Base-by-base conservation (phyloP, 345 rosid genomes). In the Triadica sebifera region DNA sequence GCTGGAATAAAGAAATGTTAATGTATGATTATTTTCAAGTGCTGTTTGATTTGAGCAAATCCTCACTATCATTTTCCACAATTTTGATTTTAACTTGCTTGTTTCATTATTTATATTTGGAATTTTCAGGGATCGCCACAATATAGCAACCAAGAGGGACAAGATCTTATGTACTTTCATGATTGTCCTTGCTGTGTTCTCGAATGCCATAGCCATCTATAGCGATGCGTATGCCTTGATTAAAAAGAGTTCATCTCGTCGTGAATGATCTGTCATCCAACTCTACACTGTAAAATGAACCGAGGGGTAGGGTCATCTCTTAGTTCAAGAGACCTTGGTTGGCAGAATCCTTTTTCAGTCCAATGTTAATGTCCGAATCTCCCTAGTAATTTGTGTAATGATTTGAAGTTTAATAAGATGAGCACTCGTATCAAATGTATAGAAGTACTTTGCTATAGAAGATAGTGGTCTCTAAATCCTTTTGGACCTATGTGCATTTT, bases 121-220 rank as follows among this genome's bases (percentile, higher is more conserved):
- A 38, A 13, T 71, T 64, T 82, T 60, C 89, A 93, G 99, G 89
- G 89, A 95, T 80, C 88, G 77, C 12, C 94, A 89, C 81, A 73
- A 82, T 76, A 85, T 80, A 81, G 97, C 97, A 49, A 93, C 97
- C 15, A 83, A 69, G 58, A 81, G 79, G 81, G 98, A 91, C 89
- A 92, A 81, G 87, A 82, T 80, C 17, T 67, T 91, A 57, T 79
- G 89, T 55, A 43, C 78, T 17, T 82, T 87, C 84, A 91, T 95
- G 97, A 86, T 93, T 29, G 84, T 88, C 46, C 89, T 94, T 67
- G 93, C 95, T 0, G 98, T 92, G 8, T 82, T 92, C 72, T 86
- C 98, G 41, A 91, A 88, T 69, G 45, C 50, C 38, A 83, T 94
- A 63, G 98, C 98, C 74, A 88, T 94, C 75, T 94, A 87, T 60